Conservation (phyloP, 2,329 filamentous ascomycete species). For the Chaetomiaceae sp. region DNA sequence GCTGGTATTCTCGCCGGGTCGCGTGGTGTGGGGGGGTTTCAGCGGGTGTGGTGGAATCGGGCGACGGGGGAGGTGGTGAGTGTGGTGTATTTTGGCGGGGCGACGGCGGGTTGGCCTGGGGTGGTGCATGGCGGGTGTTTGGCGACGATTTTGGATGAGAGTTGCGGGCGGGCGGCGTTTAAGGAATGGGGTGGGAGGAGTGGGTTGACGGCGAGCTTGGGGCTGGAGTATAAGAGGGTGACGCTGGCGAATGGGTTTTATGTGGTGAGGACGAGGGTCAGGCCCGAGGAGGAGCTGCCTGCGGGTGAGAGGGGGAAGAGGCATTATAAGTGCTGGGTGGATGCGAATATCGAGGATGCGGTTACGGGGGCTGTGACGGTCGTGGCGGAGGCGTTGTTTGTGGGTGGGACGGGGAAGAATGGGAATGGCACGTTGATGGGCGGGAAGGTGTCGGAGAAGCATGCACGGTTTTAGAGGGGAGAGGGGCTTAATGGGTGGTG, state of each 20-base stretch:
- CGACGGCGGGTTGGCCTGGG: constrained; percentile 63
- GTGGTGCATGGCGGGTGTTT: constrained; percentile 67
- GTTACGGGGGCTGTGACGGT: constrained; percentile 53
- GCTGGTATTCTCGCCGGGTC: constrained; percentile 40
- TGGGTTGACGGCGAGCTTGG: constrained; percentile 52
- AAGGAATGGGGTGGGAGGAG: constrained; percentile 22
- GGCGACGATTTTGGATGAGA: constrained; percentile 65
- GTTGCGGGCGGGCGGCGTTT: constrained; percentile 58
- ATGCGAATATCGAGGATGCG: constrained; percentile 49
- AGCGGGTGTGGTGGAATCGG: constrained; percentile 61
- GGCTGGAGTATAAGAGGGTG: constrained; percentile 59
- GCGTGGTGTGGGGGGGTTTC: constrained; percentile 41
- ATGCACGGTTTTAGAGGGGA: constrained; percentile 15
- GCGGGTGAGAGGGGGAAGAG: constrained; percentile 29
- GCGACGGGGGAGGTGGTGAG: constrained; percentile 53
- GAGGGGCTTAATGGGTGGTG: neutral
- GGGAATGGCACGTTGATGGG: constrained; percentile 29
- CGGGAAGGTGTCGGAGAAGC: constrained; percentile 9
- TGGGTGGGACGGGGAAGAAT: constrained; percentile 44
- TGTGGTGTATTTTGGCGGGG: constrained; percentile 65
- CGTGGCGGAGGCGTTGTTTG: constrained; percentile 53
- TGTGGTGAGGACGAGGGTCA: constrained; percentile 49
- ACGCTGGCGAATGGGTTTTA: constrained; percentile 59
- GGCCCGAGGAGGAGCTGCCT: constrained; percentile 29
- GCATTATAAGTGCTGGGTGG: constrained; percentile 46